These are phyloP conservation scores for Rickenella mellea DNA, from an alignment of 768 basidiomycete species.

Conservation along the genomic window DNA sequence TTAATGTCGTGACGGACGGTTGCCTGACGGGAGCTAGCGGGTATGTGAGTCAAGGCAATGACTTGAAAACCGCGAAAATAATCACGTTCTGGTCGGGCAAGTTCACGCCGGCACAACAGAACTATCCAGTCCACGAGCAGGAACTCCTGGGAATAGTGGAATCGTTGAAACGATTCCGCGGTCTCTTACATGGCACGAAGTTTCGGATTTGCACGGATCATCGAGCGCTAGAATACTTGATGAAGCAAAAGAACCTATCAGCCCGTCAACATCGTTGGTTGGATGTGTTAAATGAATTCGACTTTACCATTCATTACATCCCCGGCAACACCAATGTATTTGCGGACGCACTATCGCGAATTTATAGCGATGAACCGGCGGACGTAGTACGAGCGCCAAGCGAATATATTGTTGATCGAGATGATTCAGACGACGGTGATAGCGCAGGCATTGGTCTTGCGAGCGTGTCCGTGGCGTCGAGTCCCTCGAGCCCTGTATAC, in stretches of 20 bases:
- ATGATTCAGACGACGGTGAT: conserved; percentile 11
- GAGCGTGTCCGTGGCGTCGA: too few relatives aligned
- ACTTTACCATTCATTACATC: conserved; percentile 21
- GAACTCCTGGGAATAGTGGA: too few relatives aligned
- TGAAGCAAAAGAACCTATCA: too few relatives aligned
- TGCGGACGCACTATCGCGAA: conserved; percentile 21
- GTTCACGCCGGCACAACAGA: conserved; percentile 25
- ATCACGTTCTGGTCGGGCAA: conserved; percentile 28
- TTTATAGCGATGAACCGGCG: conserved; percentile 15
- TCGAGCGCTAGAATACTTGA: too few relatives aligned
- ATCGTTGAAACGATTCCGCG: too few relatives aligned
- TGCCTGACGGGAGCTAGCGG: conserved; percentile 22
- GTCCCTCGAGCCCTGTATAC: too few relatives aligned
- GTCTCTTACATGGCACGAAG: too few relatives aligned
- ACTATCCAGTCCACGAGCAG: conserved; percentile 32
- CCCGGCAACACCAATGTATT: conserved; percentile 21
- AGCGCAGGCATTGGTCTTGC: too few relatives aligned
- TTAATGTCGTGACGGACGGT: conserved; percentile 24
- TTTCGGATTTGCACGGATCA: too few relatives aligned
- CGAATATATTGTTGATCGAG: conserved; percentile 16
- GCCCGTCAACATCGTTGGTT: conserved; percentile 29
- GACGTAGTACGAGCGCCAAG: conserved; percentile 7
- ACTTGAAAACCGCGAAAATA: conserved; percentile 16
- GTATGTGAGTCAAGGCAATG: conserved; percentile 16
- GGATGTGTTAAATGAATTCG: conserved; percentile 21